A percentile compares a stretch with the other conserved stretches of the same genome.
These are phyloP conservation scores for Candida sanyiensis DNA, from an alignment of 805 yeast genomes.

Conservation along the genomic window DNA sequence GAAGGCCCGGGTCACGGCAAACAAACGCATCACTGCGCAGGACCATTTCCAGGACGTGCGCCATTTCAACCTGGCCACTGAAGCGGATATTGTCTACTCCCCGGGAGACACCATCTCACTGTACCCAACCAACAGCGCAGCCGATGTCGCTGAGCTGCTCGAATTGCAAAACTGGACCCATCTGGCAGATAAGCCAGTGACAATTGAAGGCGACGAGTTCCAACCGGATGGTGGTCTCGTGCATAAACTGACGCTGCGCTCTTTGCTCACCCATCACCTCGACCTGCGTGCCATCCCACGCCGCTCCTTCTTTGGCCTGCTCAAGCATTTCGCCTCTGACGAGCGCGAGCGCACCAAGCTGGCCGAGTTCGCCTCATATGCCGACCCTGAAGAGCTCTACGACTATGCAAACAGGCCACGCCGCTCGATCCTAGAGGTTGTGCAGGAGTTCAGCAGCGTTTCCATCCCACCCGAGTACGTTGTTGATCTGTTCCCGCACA, in stretches of 20 bases:
- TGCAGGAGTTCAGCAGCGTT: conserved; percentile 75
- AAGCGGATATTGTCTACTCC: conserved; percentile 30
- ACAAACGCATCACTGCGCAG: conserved; percentile 55
- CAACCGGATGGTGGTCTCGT: conserved; percentile 57
- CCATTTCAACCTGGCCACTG: conserved; percentile 32
- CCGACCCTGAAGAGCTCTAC: conserved; percentile 75
- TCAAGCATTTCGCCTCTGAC: conserved; percentile 73
- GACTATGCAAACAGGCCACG: conserved; percentile 93
- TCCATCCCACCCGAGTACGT: conserved; percentile 70
- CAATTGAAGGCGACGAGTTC: conserved; percentile 23
- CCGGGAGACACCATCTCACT: conserved; percentile 84
- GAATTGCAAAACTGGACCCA: conserved; percentile 69
- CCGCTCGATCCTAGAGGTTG: conserved; percentile 76
- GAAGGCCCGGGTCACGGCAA: conserved; percentile 43
- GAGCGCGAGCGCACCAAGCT: conserved; percentile 72
- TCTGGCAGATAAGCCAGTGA: conserved; percentile 56
- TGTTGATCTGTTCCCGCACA: conserved; percentile 69
- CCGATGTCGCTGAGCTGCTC: conserved; percentile 59
- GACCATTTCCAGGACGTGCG: conserved; percentile 92
- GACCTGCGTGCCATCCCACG: conserved; percentile 82
- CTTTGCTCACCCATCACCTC: conserved; percentile 69
- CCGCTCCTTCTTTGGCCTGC: conserved; percentile 67
- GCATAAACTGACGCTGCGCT: conserved; percentile 58
- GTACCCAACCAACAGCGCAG: conserved; percentile 66
- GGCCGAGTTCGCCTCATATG: conserved; percentile 63